Base-by-base conservation (phyloP, 441 rosid species). In the Omphalea diandra region DNA sequence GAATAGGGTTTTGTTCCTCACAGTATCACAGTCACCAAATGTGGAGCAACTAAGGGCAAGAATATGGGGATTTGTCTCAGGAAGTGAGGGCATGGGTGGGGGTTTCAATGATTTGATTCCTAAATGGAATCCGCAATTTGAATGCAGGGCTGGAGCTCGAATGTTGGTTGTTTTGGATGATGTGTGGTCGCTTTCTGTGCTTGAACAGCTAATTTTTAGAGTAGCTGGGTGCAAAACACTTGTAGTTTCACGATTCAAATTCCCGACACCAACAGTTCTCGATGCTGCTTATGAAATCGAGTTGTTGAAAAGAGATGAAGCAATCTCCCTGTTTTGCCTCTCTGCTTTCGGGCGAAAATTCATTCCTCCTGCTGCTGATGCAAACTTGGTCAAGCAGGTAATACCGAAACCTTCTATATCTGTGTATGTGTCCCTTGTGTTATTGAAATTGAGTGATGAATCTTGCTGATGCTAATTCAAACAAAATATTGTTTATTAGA, bases 21-120 rank as follows among this genome's bases (percentile, higher is more conserved):
- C 87, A 0, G 95, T 88, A 18, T 94, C 98, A 27, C 94, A 90
- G 67, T 91, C 97, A 57, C 98, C 98, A 7, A 76, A 87, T 75
- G 24, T 86, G 56, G 89, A 82, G 70, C 79, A 62, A 31, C 62
- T 91, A 35, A 86, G 67, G 75, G 60, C 75, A 17, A 71, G 8
- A 70, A 83, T 90, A 9, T 77, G 64, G 83, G 74, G 67, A 27
- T 88, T 79, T 70, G 41, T 91, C 38, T 68, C 75, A 26, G 92
- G 85, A 38, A 46, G 40, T 56, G 75, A 83, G 66, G 78, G 58
- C 7, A 15, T 52, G 41, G 80, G 10, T 35, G 20, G 50, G 11
- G 43, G 70, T 59, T 36, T 66, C 52, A 49, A 64, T 31, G 32
- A 71, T 68, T 33, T 8, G 26, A 36, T 65, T 67, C 82, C 89